Percentiles rank a stretch among this genome's conserved stretches.
Conservation (phyloP, 2,329 filamentous ascomycete species). For the Ploettnerulaceae sp. region DNA sequence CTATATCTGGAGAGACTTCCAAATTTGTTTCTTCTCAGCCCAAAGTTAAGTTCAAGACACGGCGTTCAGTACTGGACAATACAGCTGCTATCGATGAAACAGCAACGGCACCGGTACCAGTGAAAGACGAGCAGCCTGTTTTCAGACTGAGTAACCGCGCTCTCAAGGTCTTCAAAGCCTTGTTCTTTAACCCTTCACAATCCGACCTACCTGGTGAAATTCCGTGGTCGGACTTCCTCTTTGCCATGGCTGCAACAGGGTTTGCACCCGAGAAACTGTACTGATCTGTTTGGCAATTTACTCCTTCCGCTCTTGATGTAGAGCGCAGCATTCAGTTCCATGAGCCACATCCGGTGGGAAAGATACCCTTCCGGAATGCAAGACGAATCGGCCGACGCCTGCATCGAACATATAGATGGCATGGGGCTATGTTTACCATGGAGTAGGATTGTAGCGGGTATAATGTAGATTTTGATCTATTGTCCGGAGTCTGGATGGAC, state of each 20-base stretch:
- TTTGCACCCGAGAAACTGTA: slow-evolving; percentile 53
- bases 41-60: slow-evolving; percentile 31
- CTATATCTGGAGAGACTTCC: neutral
- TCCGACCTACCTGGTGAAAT: slow-evolving; percentile 44
- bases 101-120: neutral
- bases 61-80: slow-evolving; percentile 11
- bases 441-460: no score
- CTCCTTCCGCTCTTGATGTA: slow-evolving; percentile 36
- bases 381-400: slow-evolving; percentile 46
- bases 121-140: slow-evolving; percentile 24
- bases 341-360: slow-evolving; percentile 51
- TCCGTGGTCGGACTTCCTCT: slow-evolving; percentile 48
- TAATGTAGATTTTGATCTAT: no score
- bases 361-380: slow-evolving; percentile 45
- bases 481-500: no score
- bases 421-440: slow-evolving; percentile 40
- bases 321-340: slow-evolving; percentile 53
- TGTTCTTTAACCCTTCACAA: slow-evolving; percentile 37
- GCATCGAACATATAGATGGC: slow-evolving; percentile 47
- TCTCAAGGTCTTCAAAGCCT: slow-evolving; percentile 39
- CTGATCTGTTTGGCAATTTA: slow-evolving; percentile 58
- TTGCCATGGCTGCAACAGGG: slow-evolving; percentile 46
- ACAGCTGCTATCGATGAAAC: slow-evolving; percentile 1
- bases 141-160: slow-evolving; percentile 37
- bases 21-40: slow-evolving; percentile 7